Percentiles rank a stretch among this genome's conserved stretches.
phyloP scores from a whole-genome alignment of 2,329 filamentous ascomycete species.

The Trichoderma sp. region DNA sequence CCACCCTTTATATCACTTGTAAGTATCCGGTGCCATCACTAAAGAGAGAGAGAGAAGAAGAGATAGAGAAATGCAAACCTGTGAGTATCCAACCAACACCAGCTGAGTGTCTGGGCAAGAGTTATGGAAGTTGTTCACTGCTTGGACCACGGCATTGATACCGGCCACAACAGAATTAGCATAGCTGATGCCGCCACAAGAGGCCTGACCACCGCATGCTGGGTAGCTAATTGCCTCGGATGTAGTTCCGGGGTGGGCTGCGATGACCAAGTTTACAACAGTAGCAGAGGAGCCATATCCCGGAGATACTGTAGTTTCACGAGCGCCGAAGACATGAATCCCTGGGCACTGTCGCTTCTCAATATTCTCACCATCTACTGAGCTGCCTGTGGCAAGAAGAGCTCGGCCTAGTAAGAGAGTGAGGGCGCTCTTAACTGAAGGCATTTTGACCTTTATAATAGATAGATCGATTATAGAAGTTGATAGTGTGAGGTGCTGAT shows the following conservation, averaged over 20 bases:
- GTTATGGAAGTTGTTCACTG: conserved; percentile 56
- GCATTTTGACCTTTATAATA: background rate
- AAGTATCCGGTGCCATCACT: background rate
- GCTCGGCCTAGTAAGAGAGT: background rate
- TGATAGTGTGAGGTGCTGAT: background rate
- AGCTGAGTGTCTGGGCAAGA: conserved; percentile 56
- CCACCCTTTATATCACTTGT: conserved; percentile 40
- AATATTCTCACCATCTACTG: background rate
- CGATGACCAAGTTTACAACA: conserved; percentile 49
- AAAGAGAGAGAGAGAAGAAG: background rate
- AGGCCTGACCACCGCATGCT: conserved; percentile 58
- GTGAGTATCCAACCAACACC: conserved; percentile 60
- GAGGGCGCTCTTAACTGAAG: background rate
- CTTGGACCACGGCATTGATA: conserved; percentile 7
- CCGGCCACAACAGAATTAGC: conserved; percentile 43
- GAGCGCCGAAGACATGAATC: conserved; percentile 46
- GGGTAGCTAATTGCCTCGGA: conserved; percentile 56
- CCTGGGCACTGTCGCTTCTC: conserved; percentile 18
- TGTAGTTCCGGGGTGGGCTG: conserved; percentile 48
- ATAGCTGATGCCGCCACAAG: conserved; percentile 59
- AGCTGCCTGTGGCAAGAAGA: background rate
- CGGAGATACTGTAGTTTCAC: conserved; percentile 47
- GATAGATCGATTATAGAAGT: background rate
- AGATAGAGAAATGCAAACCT: conserved; percentile 37
- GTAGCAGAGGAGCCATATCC: conserved; percentile 51